Evolutionary conservation across 371 early-diverging fungal genomes (phyloP), one percentile per base, ranked within the genome.

Genomic region (Syncephalastrum racemosum): DNA sequence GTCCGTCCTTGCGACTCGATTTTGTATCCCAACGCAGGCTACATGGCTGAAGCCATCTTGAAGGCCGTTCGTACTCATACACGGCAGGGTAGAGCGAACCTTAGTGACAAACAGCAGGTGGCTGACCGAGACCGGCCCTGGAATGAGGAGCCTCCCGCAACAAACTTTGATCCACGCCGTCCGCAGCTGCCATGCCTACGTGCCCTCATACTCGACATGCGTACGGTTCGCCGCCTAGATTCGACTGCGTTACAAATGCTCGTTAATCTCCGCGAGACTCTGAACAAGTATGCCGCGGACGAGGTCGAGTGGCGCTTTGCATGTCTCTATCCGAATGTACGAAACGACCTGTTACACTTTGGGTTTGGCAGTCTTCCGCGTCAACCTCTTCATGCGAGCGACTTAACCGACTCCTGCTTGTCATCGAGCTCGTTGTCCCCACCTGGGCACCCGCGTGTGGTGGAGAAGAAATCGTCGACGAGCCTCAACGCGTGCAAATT

Each of bases 121-220:
- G 20, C 47, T 18, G 46, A 31, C 12, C 13, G 40, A 19, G 54
- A 54, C 15, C 22, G 44, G 16, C 45, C 42, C 27, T 53, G 44
- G 27, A 53, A 52, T 41, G 45, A 56, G 40, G 53, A 53, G 18
- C 43, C 52, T 19, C 45, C 46, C 18, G 48, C 54, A 54, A 53
- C 40, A 19, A 12, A 31, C 36, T 8, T 31, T 31, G 36, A 31
- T 31, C 36, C 36, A 10, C 36, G 36, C 3, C 36, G 36, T 5
- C 36, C 36, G 36, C 41, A 61, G 19, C 56, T 70, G 16, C 88
- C 89, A 0, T 50, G 67, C 8, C 72, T 91, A 14, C 75, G 81
- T 16, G 89, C 91, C 2, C 56, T 93, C 25, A 68, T 93, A 18
- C 73, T 93, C 27, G 91, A 91, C 62, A 83, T 90, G 57, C 66